These are phyloP conservation scores for Talaromyces islandicus DNA, from an alignment of 2,329 filamentous ascomycete genomes.

Conservation along the genomic window DNA sequence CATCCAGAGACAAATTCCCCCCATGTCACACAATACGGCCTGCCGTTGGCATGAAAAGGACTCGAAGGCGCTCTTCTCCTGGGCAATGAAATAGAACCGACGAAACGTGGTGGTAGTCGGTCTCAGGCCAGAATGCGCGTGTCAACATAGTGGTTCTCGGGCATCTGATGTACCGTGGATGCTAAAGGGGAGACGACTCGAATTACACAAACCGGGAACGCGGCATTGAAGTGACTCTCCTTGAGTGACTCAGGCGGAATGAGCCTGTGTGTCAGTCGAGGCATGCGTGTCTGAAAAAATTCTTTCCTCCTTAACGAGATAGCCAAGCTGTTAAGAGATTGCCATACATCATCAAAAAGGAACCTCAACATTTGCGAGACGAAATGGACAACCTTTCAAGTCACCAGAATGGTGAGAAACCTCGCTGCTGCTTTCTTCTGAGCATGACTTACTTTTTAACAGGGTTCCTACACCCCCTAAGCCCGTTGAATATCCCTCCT, in stretches of 20 bases:
- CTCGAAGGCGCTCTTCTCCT: neutral
- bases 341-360: neutral
- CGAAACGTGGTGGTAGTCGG: neutral
- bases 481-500: neutral
- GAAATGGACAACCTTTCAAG: neutral
- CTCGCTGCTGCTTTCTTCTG: neutral
- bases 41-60: neutral
- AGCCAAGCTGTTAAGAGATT: neutral
- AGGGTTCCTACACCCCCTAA: neutral
- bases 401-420: neutral
- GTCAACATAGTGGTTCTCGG: neutral
- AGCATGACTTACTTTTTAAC: neutral
- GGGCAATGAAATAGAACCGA: neutral
- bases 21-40: neutral
- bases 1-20: neutral
- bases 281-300: neutral
- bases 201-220: neutral
- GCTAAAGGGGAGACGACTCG: neutral
- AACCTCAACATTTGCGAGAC: neutral
- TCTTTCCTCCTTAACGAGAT: neutral
- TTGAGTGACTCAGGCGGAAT: neutral
- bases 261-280: neutral
- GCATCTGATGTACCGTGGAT: neutral
- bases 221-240: neutral
- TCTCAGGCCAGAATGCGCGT: neutral